Evolutionary conservation across 805 yeast genomes (phyloP), one percentile per base, ranked within the genome.

Genomic region (Saturnispora halmiae): DNA sequence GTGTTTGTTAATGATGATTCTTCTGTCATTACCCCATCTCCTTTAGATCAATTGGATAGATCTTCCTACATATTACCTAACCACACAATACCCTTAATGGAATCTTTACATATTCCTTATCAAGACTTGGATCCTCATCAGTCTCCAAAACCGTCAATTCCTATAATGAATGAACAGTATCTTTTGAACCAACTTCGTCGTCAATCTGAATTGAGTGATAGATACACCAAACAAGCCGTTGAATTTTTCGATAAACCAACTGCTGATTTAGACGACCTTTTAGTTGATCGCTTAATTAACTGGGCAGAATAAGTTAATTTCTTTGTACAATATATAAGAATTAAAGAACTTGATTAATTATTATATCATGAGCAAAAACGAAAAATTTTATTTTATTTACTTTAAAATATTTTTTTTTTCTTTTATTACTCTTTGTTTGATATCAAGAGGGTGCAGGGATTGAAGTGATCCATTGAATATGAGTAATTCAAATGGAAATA

Each of bases 121-220:
- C 26, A 22, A 10, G 26, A 22, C n/a, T n/a, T n/a, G n/a, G n/a
- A n/a, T n/a, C n/a, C n/a, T n/a, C n/a, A n/a, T n/a, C n/a, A n/a
- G n/a, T n/a, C n/a, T n/a, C n/a, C n/a, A 22, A 22, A 30, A n/a
- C 15, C 30, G 6, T 15, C 8, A 7, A 15, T 29, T 3, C 41
- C 36, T 6, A 10, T 27, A n/a, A 7, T 38, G 21, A 31, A 33
- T 15, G 41, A 38, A n/a, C 22, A 13, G 4, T 38, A 31, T 31
- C 16, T 38, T 14, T 14, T 38, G 4, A 26, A 20, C 16, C 41
- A 38, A 19, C 25, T 38, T 9, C 29, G 41, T 9, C 31, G 30
- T 18, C 41, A 38, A 4, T 14, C 27, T 10, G 19, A 16, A 19
- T 27, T 38, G 14, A 34, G 31, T 16, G 38, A 34, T 11, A 34